Base-by-base conservation (phyloP, 2,329 filamentous ascomycete species). In the Aureobasidium uvarum region DNA sequence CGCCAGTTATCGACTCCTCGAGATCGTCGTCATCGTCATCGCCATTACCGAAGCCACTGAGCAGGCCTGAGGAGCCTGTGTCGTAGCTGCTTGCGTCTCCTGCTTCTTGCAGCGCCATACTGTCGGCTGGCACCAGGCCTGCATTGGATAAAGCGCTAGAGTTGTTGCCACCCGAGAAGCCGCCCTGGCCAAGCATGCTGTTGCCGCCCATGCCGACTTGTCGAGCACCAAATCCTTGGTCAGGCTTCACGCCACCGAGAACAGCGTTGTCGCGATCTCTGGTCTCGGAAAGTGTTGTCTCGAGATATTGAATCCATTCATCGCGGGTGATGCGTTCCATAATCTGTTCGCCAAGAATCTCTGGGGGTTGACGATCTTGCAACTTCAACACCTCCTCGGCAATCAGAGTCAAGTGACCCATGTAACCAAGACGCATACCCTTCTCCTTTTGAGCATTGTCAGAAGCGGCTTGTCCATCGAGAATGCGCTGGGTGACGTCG, bases 341-440 rank as follows among this genome's bases (percentile, higher is more conserved):
- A 2, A 99, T 92, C 14, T 85, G 83, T 67, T 91, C 89, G 0
- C 92, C 95, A 11, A 98, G 83, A 23, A 94, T 81, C 77, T 98
- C 93, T 0, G 92, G 90, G 3, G 94, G 90, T 76, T 97, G 91
- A 64, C 95, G 87, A 77, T 97, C 95, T 41, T 92, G 96, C 74
- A 99, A 98, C 78, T 98, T 99, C 74, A 98, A 92, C 20, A 99
- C 95, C 77, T 99, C 95, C 77, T 99, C 95, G 36, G 95, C 94
- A 67, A 99, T 97, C 33, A 99, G 84, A 0, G 95, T 99, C 59
- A 99, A 82, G 76, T 99, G 95, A 3, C 95, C 95, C 93, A 99
- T 99, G 79, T 98, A 99, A 46, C 95, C 95, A 76, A 98, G 88
- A 56, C 95, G 89, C 77, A 96, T 97, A 76, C 91, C 92, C 69